Base-by-base conservation (phyloP, 352 stramenopile genomes). In the Globisporangium cystogenes region DNA sequence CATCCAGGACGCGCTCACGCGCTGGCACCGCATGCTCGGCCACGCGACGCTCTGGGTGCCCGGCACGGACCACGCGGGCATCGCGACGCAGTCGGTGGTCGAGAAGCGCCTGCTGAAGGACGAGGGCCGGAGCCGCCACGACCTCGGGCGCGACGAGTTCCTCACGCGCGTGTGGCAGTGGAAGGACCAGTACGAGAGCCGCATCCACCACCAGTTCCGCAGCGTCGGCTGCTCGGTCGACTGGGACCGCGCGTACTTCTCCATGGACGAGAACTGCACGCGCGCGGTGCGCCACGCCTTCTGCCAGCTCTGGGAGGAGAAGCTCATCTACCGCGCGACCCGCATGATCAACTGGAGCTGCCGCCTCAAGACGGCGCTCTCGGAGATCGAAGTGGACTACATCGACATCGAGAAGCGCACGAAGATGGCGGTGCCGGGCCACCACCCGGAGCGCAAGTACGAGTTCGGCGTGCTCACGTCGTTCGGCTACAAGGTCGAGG, bases 311-410 rank as follows among this genome's bases (percentile, higher is more conserved):
- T 93, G 76, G 72, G 82, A 95, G 53, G 73, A 92, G 62, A 96
- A 97, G 47, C 82, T 99, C 16, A 93, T 99, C 55, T 99, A 99
- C 75, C 74, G 97, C 27, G 96, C 96, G 20, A 98, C 93, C 40
- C 86, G 97, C 47, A 93, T 99, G 68, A 98, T 99, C 68, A 99
- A 99, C 84, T 99, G 97, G 97, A 98, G 92, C 67, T 99, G 94
- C 72, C 96, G 96, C 29, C 82, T 99, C 21, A 99, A 99, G 72
- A 98, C 89, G 14, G 93, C 93, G 26, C 70, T 98, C 35, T 96
- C 86, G 26, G 91, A 98, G 72, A 98, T 99, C 64, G 96, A 99
- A 74, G 97, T 99, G 40, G 97, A 99, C 83, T 98, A 98, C 69
- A 91, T 99, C 54, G 96, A 99, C 61, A 86, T 99, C 58, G 95